Conservation (phyloP, 164 flowering plant species). For the Berberis vulgaris region DNA sequence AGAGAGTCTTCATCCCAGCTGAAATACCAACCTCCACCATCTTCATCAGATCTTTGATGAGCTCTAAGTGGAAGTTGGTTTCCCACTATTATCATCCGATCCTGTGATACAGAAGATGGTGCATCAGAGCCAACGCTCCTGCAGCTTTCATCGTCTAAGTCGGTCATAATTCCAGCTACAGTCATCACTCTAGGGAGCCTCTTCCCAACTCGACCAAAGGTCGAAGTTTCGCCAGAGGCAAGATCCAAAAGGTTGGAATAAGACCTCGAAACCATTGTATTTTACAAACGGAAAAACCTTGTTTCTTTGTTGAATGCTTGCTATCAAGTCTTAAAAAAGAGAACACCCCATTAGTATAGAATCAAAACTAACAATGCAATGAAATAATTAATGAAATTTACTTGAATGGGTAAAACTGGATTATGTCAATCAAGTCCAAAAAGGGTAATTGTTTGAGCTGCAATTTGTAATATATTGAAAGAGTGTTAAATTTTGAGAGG, state of each 20-base stretch:
- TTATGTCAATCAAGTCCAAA: no score
- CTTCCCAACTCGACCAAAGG: conserved; percentile 51
- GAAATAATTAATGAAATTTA: no score
- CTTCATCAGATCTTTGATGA: conserved; percentile 32
- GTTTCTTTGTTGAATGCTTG: no score
- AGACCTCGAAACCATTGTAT: conserved; percentile 78
- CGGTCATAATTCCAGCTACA: conserved; percentile 69
- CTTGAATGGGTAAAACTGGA: no score
- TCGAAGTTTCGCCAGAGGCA: conserved; percentile 56
- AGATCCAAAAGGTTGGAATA: conserved; percentile 85
- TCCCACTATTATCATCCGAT: conserved; percentile 81
- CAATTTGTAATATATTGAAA: no score
- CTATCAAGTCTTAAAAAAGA: no score
- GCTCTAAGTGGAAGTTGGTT: conserved; percentile 87
- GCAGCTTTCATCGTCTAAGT: conserved; percentile 63
- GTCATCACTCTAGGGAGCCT: conserved; percentile 79
- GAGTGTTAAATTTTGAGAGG: no score
- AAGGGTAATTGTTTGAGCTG: no score
- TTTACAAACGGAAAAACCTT: not conserved
- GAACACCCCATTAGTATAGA: no score
- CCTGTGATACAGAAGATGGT: conserved; percentile 68
- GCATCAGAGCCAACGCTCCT: conserved; percentile 71
- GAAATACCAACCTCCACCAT: conserved; percentile 40
- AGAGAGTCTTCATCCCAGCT: conserved; percentile 64
- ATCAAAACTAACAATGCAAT: no score